These are phyloP conservation scores for Kwoniella botswanensis DNA, from an alignment of 768 basidiomycete genomes.

Conservation along the genomic window DNA sequence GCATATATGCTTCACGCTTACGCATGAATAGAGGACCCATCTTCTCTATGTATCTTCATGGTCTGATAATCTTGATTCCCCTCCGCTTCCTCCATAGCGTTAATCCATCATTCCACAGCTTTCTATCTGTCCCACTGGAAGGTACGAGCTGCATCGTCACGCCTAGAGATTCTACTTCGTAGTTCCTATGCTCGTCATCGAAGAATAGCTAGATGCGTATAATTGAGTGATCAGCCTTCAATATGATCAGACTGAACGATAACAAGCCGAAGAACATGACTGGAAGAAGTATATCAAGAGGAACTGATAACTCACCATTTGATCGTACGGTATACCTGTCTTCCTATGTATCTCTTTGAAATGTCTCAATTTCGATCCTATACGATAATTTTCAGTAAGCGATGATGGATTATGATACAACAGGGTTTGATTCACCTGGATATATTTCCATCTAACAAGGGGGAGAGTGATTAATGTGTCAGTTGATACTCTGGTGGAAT, in stretches of 20 bases:
- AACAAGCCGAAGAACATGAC: no score
- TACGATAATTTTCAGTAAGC: neutral
- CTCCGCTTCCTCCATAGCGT: conserved; percentile 67
- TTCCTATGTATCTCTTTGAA: conserved; percentile 74
- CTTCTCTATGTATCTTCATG: neutral
- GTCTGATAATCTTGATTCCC: conserved; percentile 38
- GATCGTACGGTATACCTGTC: conserved; percentile 76
- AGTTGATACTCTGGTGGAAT: neutral
- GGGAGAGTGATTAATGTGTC: neutral
- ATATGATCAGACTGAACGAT: no score
- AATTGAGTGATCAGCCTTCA: no score
- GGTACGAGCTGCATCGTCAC: conserved; percentile 79
- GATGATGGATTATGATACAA: conserved; percentile 1
- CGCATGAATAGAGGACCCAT: no score
- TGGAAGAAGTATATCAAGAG: no score
- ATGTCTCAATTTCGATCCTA: conserved; percentile 79
- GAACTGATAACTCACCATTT: conserved; percentile 67
- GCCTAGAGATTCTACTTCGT: conserved; percentile 66
- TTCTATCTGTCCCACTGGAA: conserved; percentile 65
- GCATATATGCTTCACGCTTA: no score
- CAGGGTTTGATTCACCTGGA: conserved; percentile 44
- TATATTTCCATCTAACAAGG: conserved; percentile 57
- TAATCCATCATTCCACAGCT: conserved; percentile 74
- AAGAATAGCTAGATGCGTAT: conserved; percentile 63
- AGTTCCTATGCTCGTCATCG: conserved; percentile 72